A percentile compares a stretch with the other conserved stretches of the same genome.
These are phyloP conservation scores for Blastocystis sp. DNA, from an alignment of 352 stramenopile species.

Conservation along the genomic window DNA sequence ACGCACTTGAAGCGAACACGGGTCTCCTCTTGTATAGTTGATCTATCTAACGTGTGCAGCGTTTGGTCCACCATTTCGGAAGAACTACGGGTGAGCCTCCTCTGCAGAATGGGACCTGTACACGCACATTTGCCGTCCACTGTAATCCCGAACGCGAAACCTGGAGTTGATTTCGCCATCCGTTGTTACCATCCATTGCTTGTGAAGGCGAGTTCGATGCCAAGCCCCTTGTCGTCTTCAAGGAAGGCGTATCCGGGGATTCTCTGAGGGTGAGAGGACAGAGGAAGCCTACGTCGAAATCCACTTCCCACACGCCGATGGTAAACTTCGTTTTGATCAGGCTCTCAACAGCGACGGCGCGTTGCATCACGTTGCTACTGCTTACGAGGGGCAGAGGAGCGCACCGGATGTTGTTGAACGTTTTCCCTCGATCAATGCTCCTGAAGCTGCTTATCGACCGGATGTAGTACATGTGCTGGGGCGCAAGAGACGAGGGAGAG, in stretches of 20 bases:
- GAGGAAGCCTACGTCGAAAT: background rate
- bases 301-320: constrained; percentile 16
- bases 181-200: constrained; percentile 20
- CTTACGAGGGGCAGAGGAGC: background rate
- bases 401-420: constrained; percentile 26
- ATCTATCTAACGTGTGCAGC: background rate
- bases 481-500: background rate
- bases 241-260: constrained; percentile 32
- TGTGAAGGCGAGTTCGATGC: constrained; percentile 28
- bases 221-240: background rate
- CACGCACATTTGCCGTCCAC: constrained; percentile 14
- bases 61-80: constrained; percentile 14
- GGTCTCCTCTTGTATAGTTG: background rate
- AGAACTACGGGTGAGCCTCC: constrained; percentile 20
- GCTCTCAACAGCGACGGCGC: background rate
- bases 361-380: constrained; percentile 11
- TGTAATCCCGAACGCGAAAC: constrained; percentile 18
- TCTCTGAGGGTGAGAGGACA: background rate
- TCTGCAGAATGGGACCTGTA: background rate
- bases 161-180: background rate
- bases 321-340: background rate
- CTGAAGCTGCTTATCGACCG: constrained; percentile 34
- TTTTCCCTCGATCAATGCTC: background rate
- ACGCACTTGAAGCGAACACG: background rate
- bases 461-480: constrained; percentile 40